phyloP scores from a whole-genome alignment of 345 rosid species.

The Eucalyptus rudis region DNA sequence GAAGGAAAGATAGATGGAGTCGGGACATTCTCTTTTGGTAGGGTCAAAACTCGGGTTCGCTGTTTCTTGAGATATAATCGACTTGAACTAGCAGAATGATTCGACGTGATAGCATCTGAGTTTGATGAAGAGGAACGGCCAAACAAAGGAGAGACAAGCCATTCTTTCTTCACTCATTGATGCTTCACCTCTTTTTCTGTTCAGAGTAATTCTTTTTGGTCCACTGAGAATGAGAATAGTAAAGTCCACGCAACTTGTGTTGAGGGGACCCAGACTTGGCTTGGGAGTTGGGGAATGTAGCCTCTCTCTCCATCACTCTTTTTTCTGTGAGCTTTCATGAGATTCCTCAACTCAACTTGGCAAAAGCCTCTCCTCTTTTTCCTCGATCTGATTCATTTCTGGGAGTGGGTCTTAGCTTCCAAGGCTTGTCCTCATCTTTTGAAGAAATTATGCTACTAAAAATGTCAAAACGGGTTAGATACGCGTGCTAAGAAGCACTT shows the following conservation, averaged over 20 bases:
- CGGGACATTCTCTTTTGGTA: neutral
- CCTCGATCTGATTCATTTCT: neutral
- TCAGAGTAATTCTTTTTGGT: neutral
- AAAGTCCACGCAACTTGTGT: constrained; percentile 33
- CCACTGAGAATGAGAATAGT: constrained; percentile 2
- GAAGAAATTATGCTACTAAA: neutral
- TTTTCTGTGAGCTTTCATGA: neutral
- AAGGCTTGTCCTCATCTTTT: neutral
- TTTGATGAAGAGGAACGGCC: neutral
- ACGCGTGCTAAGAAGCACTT: neutral
- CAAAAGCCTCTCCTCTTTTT: neutral
- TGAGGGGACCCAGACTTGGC: constrained; percentile 11
- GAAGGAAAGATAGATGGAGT: neutral
- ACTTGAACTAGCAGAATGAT: neutral
- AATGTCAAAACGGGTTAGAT: neutral
- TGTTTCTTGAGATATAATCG: neutral
- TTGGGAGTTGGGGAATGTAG: constrained; percentile 1
- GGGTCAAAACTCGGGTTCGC: neutral
- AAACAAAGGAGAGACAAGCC: neutral
- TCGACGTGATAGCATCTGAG: neutral
- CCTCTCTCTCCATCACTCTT: neutral
- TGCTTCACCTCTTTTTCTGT: neutral
- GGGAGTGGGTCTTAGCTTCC: neutral
- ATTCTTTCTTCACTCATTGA: neutral
- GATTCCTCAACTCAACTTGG: neutral